These are phyloP conservation scores for Leccinum longicurvipes DNA, from an alignment of 768 basidiomycete genomes.

Conservation along the genomic window DNA sequence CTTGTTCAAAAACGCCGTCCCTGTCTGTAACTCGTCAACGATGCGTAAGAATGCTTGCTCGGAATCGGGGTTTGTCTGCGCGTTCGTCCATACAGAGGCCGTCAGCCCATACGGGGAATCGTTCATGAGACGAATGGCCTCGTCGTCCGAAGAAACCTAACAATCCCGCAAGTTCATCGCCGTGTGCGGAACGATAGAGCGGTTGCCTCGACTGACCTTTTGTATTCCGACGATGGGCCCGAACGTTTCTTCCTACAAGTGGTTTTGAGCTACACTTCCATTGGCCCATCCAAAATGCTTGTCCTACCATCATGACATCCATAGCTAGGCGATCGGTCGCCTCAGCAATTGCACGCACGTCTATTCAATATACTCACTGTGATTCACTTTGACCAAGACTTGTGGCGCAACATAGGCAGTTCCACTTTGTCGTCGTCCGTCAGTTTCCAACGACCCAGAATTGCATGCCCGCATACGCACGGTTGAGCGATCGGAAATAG, in stretches of 20 bases:
- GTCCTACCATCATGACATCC: conserved; percentile 85
- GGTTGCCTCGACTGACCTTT: conserved; percentile 50
- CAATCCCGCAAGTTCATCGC: not conserved
- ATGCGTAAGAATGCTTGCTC: conserved; percentile 59
- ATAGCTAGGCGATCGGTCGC: conserved; percentile 50
- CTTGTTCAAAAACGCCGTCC: conserved; percentile 93
- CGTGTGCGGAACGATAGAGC: not conserved
- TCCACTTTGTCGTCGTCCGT: conserved; percentile 42
- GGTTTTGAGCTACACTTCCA: not conserved
- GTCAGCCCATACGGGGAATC: conserved; percentile 95
- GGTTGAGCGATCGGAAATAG: conserved; percentile 63
- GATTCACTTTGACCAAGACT: conserved; percentile 85
- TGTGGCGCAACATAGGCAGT: conserved; percentile 89
- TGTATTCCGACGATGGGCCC: conserved; percentile 93
- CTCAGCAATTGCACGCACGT: conserved; percentile 3
- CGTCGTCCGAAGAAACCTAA: conserved; percentile 79
- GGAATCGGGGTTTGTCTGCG: conserved; percentile 54
- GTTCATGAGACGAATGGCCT: conserved; percentile 91
- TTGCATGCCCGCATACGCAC: conserved; percentile 39
- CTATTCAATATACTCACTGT: conserved; percentile 51
- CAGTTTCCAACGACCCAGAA: not conserved
- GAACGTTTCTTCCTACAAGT: conserved; percentile 78
- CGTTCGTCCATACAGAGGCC: conserved; percentile 91
- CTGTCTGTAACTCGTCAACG: conserved; percentile 75
- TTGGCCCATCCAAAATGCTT: not conserved